A percentile compares a stretch with the other conserved stretches of the same genome.
Evolutionary conservation across 2,329 filamentous ascomycete species (phyloP).

Genomic region (Mycocentrospora acerina): DNA sequence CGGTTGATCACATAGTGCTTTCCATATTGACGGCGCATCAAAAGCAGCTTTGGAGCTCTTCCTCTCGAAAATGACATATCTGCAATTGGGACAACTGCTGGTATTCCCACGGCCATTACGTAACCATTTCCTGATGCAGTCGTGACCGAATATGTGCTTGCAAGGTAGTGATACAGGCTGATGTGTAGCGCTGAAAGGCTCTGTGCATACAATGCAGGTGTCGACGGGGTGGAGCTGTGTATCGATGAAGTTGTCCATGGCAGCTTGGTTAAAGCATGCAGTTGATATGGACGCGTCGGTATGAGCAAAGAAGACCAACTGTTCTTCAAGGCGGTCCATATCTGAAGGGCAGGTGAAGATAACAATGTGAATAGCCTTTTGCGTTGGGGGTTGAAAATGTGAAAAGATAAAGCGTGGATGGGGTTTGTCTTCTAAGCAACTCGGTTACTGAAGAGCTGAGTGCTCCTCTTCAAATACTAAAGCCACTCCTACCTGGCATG

Average conservation of each 20-base stretch:
- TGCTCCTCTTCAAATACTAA: too few species aligned
- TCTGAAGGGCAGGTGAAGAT: conserved; percentile 2
- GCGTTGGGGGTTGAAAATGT: conserved; percentile 5
- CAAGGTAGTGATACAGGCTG: conserved; percentile 33
- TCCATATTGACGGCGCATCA: conserved; percentile 27
- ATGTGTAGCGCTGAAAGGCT: conserved; percentile 24
- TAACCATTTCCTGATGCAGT: conserved; percentile 33
- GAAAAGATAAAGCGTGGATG: conserved; percentile 2
- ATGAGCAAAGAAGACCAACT: background rate
- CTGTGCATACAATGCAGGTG: conserved; percentile 30
- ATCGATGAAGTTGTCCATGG: conserved; percentile 30
- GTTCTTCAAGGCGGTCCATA: background rate
- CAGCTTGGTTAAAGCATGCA: background rate
- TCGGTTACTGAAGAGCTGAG: background rate
- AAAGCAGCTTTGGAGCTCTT: conserved; percentile 13
- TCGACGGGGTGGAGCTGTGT: conserved; percentile 28
- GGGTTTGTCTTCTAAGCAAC: conserved; percentile 1
- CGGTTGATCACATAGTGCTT: conserved; percentile 24
- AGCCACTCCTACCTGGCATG: too few species aligned
- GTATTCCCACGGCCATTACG: conserved; percentile 23
- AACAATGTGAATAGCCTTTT: conserved; percentile 5
- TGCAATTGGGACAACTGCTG: conserved; percentile 30
- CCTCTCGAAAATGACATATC: conserved; percentile 20
- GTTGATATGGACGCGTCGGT: background rate
- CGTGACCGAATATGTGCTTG: conserved; percentile 34